phyloP scores from a whole-genome alignment of 2,329 filamentous ascomycete genomes.

The Fusarium gaditjirri region DNA sequence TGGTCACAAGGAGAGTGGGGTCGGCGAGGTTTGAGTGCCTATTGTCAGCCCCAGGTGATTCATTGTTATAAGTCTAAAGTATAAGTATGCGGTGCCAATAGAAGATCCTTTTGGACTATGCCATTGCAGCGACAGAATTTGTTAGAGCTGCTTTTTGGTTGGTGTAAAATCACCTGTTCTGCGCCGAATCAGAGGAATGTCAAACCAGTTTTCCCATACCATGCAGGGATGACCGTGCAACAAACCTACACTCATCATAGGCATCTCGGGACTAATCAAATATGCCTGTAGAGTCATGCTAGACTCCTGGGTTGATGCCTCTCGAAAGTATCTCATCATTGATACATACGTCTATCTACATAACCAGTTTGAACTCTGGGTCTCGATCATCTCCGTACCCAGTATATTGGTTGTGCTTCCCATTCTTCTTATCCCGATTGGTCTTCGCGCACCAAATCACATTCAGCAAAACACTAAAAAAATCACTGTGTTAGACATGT shows the following conservation, averaged over 20 bases:
- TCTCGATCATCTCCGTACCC: neutral
- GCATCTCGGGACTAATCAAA: fast-evolving
- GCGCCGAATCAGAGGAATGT: too few species aligned
- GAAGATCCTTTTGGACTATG: fast-evolving
- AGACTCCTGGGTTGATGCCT: fast-evolving
- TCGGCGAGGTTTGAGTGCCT: conserved; percentile 42
- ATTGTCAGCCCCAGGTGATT: conserved; percentile 14
- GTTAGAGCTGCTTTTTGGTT: fast-evolving
- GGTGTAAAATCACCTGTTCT: neutral
- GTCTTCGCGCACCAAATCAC: neutral
- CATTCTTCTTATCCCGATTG: neutral
- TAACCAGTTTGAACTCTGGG: neutral
- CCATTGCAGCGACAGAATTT: fast-evolving
- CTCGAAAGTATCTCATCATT: neutral
- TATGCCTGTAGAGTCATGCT: fast-evolving
- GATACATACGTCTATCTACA: neutral
- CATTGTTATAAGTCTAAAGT: conserved; percentile 12
- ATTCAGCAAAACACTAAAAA: neutral
- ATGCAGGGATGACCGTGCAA: too few species aligned
- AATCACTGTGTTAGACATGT: neutral
- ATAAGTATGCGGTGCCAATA: fast-evolving
- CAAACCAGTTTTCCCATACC: too few species aligned
- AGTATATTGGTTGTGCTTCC: neutral
- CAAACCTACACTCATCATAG: neutral
- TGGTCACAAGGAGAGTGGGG: conserved; percentile 56